These are phyloP conservation scores for Moniliophthora roreri DNA, from an alignment of 1,284 basidiomycete genomes.

Conservation along the genomic window DNA sequence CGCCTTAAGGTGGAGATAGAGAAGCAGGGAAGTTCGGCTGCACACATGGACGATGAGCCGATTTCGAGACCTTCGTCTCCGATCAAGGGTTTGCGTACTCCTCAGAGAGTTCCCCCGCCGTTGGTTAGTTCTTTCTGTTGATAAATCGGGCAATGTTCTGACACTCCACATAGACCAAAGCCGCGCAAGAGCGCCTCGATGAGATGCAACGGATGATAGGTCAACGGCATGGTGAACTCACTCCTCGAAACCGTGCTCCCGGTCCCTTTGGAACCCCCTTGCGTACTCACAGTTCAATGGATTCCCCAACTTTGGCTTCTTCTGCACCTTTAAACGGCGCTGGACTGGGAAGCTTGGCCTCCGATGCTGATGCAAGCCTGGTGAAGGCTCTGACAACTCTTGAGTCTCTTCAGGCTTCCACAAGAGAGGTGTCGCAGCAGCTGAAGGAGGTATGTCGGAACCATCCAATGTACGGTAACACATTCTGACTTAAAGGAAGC, in stretches of 20 bases:
- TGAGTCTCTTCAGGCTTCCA: conserved; percentile 47
- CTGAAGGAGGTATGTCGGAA: conserved; percentile 53
- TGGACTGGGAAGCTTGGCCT: conserved; percentile 49
- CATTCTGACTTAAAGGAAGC: conserved; percentile 35
- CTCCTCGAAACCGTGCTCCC: conserved; percentile 44
- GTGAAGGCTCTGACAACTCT: conserved; percentile 50
- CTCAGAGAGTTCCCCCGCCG: conserved; percentile 37
- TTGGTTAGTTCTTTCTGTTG: conserved; percentile 35
- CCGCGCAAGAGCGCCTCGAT: conserved; percentile 71
- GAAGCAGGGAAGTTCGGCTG: conserved; percentile 30
- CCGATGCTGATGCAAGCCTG: conserved; percentile 58
- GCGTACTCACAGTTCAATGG: conserved; percentile 11
- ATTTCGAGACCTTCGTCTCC: conserved; percentile 51
- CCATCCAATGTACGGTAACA: neutral
- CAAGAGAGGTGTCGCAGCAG: conserved; percentile 48
- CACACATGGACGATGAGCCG: conserved; percentile 30
- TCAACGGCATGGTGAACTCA: conserved; percentile 52
- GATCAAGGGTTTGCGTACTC: conserved; percentile 48
- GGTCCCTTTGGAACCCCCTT: conserved; percentile 20
- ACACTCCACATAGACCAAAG: conserved; percentile 51
- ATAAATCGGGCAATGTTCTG: conserved; percentile 1
- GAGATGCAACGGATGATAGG: conserved; percentile 75
- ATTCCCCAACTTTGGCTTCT: conserved; percentile 19
- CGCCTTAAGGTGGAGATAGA: conserved; percentile 66
- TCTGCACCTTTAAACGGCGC: conserved; percentile 24